Evolutionary conservation across 345 rosid genomes (phyloP).

Genomic region (Euphorbia pulcherrima): DNA sequence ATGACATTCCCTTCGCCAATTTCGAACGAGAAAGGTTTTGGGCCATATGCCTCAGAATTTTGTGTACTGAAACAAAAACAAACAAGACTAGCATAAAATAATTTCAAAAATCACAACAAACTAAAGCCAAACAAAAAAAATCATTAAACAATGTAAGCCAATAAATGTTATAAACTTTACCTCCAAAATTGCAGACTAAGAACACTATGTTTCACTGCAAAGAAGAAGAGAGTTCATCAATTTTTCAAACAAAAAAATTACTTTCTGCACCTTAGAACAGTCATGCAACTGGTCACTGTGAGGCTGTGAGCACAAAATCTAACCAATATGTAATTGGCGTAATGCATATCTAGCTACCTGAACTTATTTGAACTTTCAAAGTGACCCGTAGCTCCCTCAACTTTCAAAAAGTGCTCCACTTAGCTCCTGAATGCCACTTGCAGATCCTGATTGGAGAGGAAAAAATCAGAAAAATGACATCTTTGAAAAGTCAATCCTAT

Average conservation of each 20-base stretch:
- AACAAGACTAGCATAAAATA: slow-evolving; percentile 9
- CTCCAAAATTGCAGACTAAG: slow-evolving; percentile 89
- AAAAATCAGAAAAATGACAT: too few species aligned
- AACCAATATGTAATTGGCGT: too few species aligned
- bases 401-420: too few species aligned
- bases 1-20: slow-evolving; percentile 81
- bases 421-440: too few species aligned
- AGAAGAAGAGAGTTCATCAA: neutral
- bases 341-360: too few species aligned
- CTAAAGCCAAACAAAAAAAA: neutral
- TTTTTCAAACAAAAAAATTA: neutral
- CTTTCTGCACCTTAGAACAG: neutral
- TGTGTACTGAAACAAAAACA: slow-evolving; percentile 57
- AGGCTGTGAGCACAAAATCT: too few species aligned
- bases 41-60: slow-evolving; percentile 77
- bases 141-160: neutral
- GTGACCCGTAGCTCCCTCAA: too few species aligned
- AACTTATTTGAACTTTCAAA: too few species aligned
- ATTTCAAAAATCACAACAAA: neutral
- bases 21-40: slow-evolving; percentile 71
- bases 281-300: too few species aligned
- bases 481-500: too few species aligned
- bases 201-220: slow-evolving; percentile 82
- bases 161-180: slow-evolving; percentile 29
- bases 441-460: too few species aligned